Evolutionary conservation across 2,329 filamentous ascomycete genomes (phyloP).

Genomic region (Cytospora piceae): DNA sequence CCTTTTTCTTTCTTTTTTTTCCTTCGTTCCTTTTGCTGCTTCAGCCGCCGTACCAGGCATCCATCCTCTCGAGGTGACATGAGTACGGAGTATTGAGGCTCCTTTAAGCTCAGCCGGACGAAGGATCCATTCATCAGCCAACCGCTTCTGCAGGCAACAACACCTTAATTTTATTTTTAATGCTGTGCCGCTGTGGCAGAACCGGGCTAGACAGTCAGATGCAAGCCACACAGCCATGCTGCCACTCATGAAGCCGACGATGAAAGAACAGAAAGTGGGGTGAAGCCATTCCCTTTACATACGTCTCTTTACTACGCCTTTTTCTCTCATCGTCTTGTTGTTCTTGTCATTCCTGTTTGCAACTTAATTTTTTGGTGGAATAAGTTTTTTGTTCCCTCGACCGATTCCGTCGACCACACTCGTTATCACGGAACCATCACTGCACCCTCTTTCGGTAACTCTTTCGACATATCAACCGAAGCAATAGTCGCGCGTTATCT

Average conservation of each 20-base stretch:
- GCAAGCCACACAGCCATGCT: not conserved
- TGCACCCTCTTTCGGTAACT: not conserved
- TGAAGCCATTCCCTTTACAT: constrained; percentile 14
- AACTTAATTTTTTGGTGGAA: not conserved
- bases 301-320: not conserved
- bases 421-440: not conserved
- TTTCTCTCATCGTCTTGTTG: not conserved
- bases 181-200: not conserved
- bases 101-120: constrained; percentile 21
- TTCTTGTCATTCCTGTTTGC: not conserved
- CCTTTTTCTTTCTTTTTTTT: not conserved
- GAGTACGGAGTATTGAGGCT: constrained; percentile 3
- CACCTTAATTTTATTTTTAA: constrained; percentile 17
- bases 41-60: not conserved
- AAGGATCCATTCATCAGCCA: constrained; percentile 12
- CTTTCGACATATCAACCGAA: not conserved
- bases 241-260: constrained; percentile 2
- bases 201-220: not conserved
- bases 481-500: too few species aligned
- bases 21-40: not conserved
- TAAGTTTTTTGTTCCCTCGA: not conserved
- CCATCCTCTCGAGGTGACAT: not conserved
- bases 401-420: not conserved
- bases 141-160: constrained; percentile 11
- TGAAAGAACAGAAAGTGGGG: constrained; percentile 15